Evolutionary conservation across 257 asterid genomes (phyloP).

Genomic region (Salvia hispanica): DNA sequence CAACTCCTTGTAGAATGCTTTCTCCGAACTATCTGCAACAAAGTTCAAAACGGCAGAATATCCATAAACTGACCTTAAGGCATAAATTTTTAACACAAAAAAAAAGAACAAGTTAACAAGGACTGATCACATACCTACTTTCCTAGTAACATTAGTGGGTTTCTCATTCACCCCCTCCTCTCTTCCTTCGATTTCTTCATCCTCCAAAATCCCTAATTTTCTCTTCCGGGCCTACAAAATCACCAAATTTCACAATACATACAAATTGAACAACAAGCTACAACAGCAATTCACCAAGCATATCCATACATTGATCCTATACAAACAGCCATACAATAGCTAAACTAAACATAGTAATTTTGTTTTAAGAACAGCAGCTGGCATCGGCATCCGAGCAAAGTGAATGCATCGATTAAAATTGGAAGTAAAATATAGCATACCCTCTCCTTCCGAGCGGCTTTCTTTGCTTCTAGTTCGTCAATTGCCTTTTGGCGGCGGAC

Average conservation of each 20-base stretch:
- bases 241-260: neutral
- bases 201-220: slow-evolving; percentile 73
- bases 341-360: neutral
- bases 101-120: neutral
- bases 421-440: slow-evolving; percentile 33
- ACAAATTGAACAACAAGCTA: slow-evolving; percentile 10
- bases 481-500: slow-evolving; percentile 72
- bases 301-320: neutral
- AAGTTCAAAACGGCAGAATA: neutral
- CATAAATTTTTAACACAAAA: neutral
- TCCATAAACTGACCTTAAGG: slow-evolving; percentile 4
- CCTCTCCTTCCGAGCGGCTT: slow-evolving; percentile 95
- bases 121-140: slow-evolving; percentile 47
- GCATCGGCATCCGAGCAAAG: neutral
- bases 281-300: neutral
- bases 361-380: neutral
- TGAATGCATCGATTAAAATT: no score
- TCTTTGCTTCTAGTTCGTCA: slow-evolving; percentile 78
- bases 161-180: slow-evolving; percentile 39
- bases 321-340: neutral
- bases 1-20: slow-evolving; percentile 87
- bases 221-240: slow-evolving; percentile 64
- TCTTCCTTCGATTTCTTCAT: slow-evolving; percentile 52
- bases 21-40: slow-evolving; percentile 63
- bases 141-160: slow-evolving; percentile 39